These are phyloP conservation scores for Fusarium sambucinum DNA, from an alignment of 2,329 filamentous ascomycete genomes.

Conservation along the genomic window DNA sequence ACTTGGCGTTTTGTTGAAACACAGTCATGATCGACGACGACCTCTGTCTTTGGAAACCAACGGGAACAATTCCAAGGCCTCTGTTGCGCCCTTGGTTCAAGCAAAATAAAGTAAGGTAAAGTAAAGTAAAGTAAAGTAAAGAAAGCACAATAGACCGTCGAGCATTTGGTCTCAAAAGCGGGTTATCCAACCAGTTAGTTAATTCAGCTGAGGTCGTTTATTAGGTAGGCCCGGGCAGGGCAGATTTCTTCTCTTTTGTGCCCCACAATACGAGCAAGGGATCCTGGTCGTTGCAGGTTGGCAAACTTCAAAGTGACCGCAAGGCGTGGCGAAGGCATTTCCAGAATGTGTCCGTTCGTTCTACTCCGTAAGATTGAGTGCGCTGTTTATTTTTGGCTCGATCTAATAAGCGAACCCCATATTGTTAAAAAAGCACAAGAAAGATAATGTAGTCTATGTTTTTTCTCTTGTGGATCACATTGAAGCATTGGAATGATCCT, in stretches of 20 bases:
- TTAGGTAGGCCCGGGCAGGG: neutral
- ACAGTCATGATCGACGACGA: neutral
- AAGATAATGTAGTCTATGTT: neutral
- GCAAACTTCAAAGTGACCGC: constrained; percentile 14
- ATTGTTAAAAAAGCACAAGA: neutral
- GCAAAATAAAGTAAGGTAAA: neutral
- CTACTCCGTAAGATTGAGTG: neutral
- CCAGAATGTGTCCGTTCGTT: neutral
- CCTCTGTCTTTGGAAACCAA: too few relatives aligned
- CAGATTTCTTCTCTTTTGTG: constrained; percentile 7
- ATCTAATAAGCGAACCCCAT: constrained; percentile 6
- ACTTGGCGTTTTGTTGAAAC: constrained; percentile 26
- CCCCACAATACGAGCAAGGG: constrained; percentile 11
- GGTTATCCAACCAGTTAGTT: neutral
- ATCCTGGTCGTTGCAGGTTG: constrained; percentile 20
- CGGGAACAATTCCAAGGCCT: neutral
- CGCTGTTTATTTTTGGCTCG: constrained; percentile 35
- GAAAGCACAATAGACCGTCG: neutral
- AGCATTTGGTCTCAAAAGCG: neutral
- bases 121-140: too few relatives aligned
- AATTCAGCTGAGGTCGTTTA: constrained; percentile 19
- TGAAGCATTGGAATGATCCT: neutral
- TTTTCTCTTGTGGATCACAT: neutral
- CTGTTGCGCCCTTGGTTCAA: neutral
- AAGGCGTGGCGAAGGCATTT: constrained; percentile 36